A percentile compares a stretch with the other conserved stretches of the same genome.
Conservation (phyloP, 768 basidiomycete genomes). For the Kwoniella sp. region DNA sequence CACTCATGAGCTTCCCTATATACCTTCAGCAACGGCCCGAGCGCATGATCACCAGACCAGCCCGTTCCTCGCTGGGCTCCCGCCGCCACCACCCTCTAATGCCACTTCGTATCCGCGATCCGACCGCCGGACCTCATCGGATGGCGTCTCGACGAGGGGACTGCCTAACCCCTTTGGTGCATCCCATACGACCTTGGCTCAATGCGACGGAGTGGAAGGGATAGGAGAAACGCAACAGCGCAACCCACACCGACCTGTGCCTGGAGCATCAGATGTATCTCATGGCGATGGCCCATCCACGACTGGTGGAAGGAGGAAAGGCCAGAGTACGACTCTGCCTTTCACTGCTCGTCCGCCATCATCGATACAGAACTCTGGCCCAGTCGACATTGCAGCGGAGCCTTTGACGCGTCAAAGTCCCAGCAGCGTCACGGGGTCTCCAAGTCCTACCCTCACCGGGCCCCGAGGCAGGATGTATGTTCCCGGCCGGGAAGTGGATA, state of each 20-base stretch:
- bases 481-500: constrained; percentile 17
- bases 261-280: background rate
- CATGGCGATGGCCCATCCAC: background rate
- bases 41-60: constrained; percentile 9
- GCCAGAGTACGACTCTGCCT: background rate
- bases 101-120: constrained; percentile 18
- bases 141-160: too few relatives aligned
- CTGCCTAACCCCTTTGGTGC: too few relatives aligned
- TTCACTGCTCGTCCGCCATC: background rate
- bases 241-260: too few relatives aligned
- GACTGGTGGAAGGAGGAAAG: background rate
- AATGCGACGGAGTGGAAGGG: background rate
- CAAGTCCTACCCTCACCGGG: background rate
- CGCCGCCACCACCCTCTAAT: constrained; percentile 14
- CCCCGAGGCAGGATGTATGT: constrained; percentile 19
- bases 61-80: constrained; percentile 6
- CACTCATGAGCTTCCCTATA: too few relatives aligned
- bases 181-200: too few relatives aligned
- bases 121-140: constrained; percentile 4
- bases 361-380: background rate
- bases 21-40: constrained; percentile 1
- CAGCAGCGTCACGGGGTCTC: too few relatives aligned
- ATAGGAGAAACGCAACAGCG: too few relatives aligned
- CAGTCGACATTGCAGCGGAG: too few relatives aligned
- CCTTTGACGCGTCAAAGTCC: too few relatives aligned